Base-by-base conservation (phyloP, 2,329 filamentous ascomycete species). In the Fusarium veterinarium region DNA sequence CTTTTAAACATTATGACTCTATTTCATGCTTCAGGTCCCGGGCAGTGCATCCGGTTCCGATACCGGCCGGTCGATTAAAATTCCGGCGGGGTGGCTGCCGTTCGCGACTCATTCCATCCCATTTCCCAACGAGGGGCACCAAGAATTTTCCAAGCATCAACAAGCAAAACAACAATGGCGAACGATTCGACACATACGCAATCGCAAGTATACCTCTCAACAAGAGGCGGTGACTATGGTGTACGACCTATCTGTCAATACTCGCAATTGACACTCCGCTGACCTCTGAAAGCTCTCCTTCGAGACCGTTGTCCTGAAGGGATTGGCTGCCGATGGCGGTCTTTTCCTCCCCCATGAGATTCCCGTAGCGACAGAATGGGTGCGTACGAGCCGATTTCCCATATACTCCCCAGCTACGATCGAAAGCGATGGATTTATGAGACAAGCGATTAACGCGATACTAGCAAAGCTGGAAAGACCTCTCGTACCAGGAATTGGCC, bases 331-430 rank as follows among this genome's bases (percentile, higher is more conserved):
- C 35, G 94, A 97, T 78, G 93, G 93, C 61, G 94, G 94, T 53
- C 90, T 97, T 28, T 97, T 95, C 85, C 91, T 97, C 67, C 94
- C 94, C 37, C 92, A 97, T 80, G 88, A 91, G 69, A 92, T 95
- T 69, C 94, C 94, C 19, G 81, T 85, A 8, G 89, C 89, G 62
- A 80, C 80, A 64, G 85, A 91, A 80, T 94, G 92, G 90, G 73
- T 75, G 37, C 49, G 73, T 74, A 61, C 30, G 78, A 79, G 19
- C 28, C 52, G 20, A 53, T 11, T 19, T 6, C 19, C 3, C 10
- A 3, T 4, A 7, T 3, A 1, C 30, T 6, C 16, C 11, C 6
- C 2, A 1, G 5, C 11, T 30, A 1, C 13, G 28, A 33, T 25
- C 23, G 41, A 41, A 30, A 46, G 7, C 38, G 25, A 23, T 12